Conservation (phyloP, 495 filamentous ascomycete genomes). For the Cenococcum geophilum region DNA sequence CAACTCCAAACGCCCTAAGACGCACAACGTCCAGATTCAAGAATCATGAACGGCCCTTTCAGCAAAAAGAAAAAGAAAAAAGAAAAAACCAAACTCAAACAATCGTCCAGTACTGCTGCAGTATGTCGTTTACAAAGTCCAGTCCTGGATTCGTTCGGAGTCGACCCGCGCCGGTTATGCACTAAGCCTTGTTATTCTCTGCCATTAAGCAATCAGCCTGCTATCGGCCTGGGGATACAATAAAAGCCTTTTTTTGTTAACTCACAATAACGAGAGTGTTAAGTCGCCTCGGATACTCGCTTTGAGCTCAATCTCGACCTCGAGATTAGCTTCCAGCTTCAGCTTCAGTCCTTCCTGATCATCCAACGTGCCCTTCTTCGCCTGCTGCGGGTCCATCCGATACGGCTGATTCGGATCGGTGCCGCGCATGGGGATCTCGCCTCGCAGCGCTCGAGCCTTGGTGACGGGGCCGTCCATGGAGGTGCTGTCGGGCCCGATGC, state of each 20-base stretch:
- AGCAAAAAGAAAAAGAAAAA: background rate
- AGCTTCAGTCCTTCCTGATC: slow-evolving; percentile 42
- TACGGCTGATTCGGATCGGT: slow-evolving; percentile 41
- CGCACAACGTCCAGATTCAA: background rate
- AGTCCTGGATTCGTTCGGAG: background rate
- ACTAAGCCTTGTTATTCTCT: slow-evolving; percentile 27
- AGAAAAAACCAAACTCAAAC: background rate
- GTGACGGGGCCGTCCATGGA: slow-evolving; percentile 48
- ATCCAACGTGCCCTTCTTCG: slow-evolving; percentile 30
- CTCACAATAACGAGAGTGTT: slow-evolving; percentile 42
- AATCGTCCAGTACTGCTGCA: background rate
- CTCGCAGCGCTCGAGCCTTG: slow-evolving; percentile 41
- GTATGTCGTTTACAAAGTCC: background rate
- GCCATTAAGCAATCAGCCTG: slow-evolving; percentile 19
- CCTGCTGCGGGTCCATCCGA: slow-evolving; percentile 29
- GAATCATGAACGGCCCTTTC: background rate
- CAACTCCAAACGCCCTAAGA: slow-evolving; percentile 4
- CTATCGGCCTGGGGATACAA: background rate
- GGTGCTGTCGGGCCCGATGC: slow-evolving; percentile 44
- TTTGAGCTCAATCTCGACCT: slow-evolving; percentile 45
- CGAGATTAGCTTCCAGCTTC: slow-evolving; percentile 42
- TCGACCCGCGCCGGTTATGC: slow-evolving; percentile 13
- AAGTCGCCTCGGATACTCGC: slow-evolving; percentile 43
- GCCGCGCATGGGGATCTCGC: slow-evolving; percentile 43
- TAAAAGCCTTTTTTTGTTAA: slow-evolving; percentile 17